Base-by-base conservation (phyloP, 495 filamentous ascomycete genomes). In the Cairneyella variabilis region DNA sequence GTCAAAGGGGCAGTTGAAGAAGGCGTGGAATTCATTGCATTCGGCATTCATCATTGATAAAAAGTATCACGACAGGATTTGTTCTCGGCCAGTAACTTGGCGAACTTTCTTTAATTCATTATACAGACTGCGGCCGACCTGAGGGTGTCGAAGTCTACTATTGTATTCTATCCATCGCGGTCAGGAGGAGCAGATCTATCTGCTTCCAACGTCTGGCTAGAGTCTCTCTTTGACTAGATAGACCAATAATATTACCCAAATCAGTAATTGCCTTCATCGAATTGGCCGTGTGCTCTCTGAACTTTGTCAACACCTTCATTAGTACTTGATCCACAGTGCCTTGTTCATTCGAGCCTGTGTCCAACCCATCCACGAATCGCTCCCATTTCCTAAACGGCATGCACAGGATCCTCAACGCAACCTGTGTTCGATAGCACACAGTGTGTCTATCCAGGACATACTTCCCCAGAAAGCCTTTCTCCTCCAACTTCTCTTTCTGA, bases 401-500 rank as follows among this genome's bases (percentile, higher is more conserved):
- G 18, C 40, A 48, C 2, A 62, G 14, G 6, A 55, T 22, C 16
- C 73, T 67, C n/a, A 80, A 69, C 23, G 76, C 81, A 22, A 83
- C 72, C 50, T 83, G 72, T 3, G 81, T 83, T 18, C 81, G 71
- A 53, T 78, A 77, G 59, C 81, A 84, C 23, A 73, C 68, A 2
- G 69, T 73, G 3, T 47, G 21, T 66, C 59, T 27, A 51, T 64
- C 58, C 14, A 61, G 17, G 0, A 43, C 16, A 32, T 56, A 64
- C 2, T 53, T 57, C 21, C 79, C 80, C 76, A 48, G 75, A 68
- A 66, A 82, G 76, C 44, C 75, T 69, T 34, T 72, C 64, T 72
- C 53, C 39, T 69, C 63, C 39, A 82, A 57, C 30, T 68, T 63
- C 48, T 75, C 70, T 30, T 69, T 69, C 23, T 75, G 67, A 1